Percentiles rank a stretch among this genome's conserved stretches.
phyloP scores from a whole-genome alignment of 176 grass and related monocot species.

The Carex littledalei region DNA sequence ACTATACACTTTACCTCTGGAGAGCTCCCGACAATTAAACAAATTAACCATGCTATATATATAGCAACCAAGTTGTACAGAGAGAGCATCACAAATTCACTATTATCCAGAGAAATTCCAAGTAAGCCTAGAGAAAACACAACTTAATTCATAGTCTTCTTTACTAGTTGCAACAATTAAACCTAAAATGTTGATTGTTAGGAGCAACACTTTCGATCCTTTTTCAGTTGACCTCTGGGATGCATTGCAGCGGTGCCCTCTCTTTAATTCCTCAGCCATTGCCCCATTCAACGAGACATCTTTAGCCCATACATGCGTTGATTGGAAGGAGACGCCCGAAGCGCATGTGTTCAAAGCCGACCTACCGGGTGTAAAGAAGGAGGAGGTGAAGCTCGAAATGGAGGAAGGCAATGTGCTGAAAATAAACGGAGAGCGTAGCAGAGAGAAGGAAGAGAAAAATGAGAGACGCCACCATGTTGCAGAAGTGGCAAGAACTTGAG shows the following conservation, averaged over 20 bases:
- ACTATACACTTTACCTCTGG: neutral
- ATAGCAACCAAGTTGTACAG: neutral
- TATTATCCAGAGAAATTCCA: neutral
- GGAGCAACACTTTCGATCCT: slow-evolving; percentile 24
- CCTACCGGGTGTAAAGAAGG: slow-evolving; percentile 40
- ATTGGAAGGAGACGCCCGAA: slow-evolving; percentile 57
- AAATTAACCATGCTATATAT: neutral
- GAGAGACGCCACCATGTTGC: slow-evolving; percentile 43
- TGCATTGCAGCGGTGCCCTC: slow-evolving; percentile 14
- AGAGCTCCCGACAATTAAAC: neutral
- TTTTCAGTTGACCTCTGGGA: slow-evolving; percentile 20
- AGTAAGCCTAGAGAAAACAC: neutral
- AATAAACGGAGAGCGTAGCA: slow-evolving; percentile 1
- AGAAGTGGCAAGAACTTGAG: slow-evolving; percentile 33
- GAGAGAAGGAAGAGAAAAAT: slow-evolving; percentile 38
- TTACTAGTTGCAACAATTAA: neutral
- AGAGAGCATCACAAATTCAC: neutral
- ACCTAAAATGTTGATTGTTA: slow-evolving; percentile 23
- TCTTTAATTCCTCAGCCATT: neutral
- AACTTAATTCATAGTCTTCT: neutral
- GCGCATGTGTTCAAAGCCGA: slow-evolving; percentile 58
- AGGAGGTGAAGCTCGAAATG: slow-evolving; percentile 46
- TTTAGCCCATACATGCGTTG: slow-evolving; percentile 21
- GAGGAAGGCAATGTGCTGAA: slow-evolving; percentile 27
- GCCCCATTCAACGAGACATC: slow-evolving; percentile 22